Conservation (phyloP, 352 stramenopile species). For the Phytophthora litchii region DNA sequence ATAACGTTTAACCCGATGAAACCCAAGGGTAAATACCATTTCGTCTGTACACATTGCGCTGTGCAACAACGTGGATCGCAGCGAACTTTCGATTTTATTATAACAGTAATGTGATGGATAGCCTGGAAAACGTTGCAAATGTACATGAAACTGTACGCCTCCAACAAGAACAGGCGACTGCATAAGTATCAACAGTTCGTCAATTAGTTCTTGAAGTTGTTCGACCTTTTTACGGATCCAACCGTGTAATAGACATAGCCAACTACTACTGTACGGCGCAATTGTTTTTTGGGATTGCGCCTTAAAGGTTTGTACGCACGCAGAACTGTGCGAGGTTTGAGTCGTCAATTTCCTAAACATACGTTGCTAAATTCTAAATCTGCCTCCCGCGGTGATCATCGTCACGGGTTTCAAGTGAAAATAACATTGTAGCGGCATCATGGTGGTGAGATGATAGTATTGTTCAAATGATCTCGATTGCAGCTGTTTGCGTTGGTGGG, state of each 20-base stretch:
- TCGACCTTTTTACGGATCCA: conserved; percentile 16
- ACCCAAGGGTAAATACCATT: conserved; percentile 20
- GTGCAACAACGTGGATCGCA: conserved; percentile 32
- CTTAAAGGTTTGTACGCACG: conserved; percentile 24
- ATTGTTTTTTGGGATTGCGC: conserved; percentile 22
- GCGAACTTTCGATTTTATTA: conserved; percentile 36
- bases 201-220: conserved; percentile 31
- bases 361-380: conserved; percentile 8
- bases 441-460: conserved; percentile 34
- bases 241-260: conserved; percentile 35
- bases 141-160: neutral
- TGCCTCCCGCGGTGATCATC: conserved; percentile 8
- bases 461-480: conserved; percentile 28
- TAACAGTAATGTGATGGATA: conserved; percentile 18
- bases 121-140: conserved; percentile 12
- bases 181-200: conserved; percentile 5
- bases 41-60: conserved; percentile 34
- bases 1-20: conserved; percentile 13
- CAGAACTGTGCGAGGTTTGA: conserved; percentile 14
- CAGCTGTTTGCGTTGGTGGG: too few relatives aligned
- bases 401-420: conserved; percentile 18
- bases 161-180: neutral
- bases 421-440: conserved; percentile 20
- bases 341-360: conserved; percentile 29
- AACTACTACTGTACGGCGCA: conserved; percentile 41